These are phyloP conservation scores for Austroboletus rostrupii DNA, from an alignment of 1,284 basidiomycete species.

Conservation along the genomic window DNA sequence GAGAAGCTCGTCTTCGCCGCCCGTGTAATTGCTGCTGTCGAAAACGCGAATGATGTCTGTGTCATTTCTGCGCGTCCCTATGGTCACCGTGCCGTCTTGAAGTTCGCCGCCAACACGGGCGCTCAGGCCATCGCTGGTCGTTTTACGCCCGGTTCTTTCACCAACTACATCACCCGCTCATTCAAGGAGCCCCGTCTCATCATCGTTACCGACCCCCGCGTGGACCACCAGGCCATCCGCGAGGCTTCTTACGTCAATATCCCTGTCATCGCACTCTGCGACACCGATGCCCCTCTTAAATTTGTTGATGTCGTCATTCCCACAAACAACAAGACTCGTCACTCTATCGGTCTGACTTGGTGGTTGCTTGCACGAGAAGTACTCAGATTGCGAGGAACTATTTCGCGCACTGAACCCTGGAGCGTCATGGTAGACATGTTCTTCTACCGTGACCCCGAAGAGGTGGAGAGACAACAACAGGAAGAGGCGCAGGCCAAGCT, in stretches of 20 bases:
- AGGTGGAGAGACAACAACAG: constrained; percentile 95
- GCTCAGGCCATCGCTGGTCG: constrained; percentile 98
- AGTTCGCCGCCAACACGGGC: constrained; percentile 96
- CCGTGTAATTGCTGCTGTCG: constrained; percentile 90
- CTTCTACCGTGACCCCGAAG: constrained; percentile 99
- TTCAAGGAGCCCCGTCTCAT: constrained; percentile 99
- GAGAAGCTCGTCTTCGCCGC: constrained; percentile 97
- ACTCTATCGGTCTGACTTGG: constrained; percentile 98
- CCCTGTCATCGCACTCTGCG: constrained; percentile 97
- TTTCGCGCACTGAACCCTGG: constrained; percentile 92
- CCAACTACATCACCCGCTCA: constrained; percentile 99
- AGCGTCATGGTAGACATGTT: constrained; percentile 99
- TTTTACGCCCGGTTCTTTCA: constrained; percentile 98
- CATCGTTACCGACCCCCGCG: constrained; percentile 96
- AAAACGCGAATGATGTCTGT: constrained; percentile 97
- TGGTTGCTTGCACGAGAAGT: constrained; percentile 98
- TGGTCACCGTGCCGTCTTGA: constrained; percentile 98
- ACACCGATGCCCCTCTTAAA: constrained; percentile 96
- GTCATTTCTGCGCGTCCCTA: constrained; percentile 98
- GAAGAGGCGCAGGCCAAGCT: constrained; percentile 87
- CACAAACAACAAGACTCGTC: constrained; percentile 98
- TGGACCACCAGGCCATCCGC: constrained; percentile 99
- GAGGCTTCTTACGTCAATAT: constrained; percentile 99
- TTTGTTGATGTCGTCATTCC: constrained; percentile 99
- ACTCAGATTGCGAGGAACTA: constrained; percentile 89